These are phyloP conservation scores for Tarenaya hassleriana DNA, from an alignment of 345 rosid species.

Conservation along the genomic window DNA sequence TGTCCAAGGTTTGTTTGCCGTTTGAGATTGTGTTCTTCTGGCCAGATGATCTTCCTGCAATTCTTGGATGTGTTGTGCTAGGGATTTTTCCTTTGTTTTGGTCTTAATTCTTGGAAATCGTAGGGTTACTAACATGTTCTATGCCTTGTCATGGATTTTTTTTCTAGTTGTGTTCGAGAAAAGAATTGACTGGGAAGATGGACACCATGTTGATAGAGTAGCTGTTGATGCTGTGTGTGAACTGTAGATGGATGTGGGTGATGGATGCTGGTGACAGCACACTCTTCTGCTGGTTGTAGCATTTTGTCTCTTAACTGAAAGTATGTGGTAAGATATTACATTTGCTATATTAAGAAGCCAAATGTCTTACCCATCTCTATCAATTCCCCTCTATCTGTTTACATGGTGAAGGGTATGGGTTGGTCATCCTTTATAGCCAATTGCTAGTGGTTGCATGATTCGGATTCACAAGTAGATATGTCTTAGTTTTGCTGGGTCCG, in stretches of 20 bases:
- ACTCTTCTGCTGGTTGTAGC: conserved; percentile 21
- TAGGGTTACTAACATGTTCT: conserved; percentile 23
- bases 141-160: conserved; percentile 36
- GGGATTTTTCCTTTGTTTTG: neutral
- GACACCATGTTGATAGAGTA: conserved; percentile 52
- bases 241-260: conserved; percentile 51
- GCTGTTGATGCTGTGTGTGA: conserved; percentile 75
- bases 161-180: conserved; percentile 66
- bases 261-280: conserved; percentile 11
- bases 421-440: too few relatives aligned
- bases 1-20: neutral
- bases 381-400: too few relatives aligned
- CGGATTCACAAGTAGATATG: too few relatives aligned
- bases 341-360: too few relatives aligned
- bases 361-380: too few relatives aligned
- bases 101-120: conserved; percentile 9
- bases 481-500: too few relatives aligned
- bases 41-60: too few relatives aligned
- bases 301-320: conserved; percentile 6
- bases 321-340: too few relatives aligned
- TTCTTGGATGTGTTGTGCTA: conserved; percentile 7
- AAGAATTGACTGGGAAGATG: conserved; percentile 48
- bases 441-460: too few relatives aligned
- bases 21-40: too few relatives aligned
- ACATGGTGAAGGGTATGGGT: too few relatives aligned